Conservation (phyloP, 2,329 filamentous ascomycete genomes). For the Venturia oleaginea region DNA sequence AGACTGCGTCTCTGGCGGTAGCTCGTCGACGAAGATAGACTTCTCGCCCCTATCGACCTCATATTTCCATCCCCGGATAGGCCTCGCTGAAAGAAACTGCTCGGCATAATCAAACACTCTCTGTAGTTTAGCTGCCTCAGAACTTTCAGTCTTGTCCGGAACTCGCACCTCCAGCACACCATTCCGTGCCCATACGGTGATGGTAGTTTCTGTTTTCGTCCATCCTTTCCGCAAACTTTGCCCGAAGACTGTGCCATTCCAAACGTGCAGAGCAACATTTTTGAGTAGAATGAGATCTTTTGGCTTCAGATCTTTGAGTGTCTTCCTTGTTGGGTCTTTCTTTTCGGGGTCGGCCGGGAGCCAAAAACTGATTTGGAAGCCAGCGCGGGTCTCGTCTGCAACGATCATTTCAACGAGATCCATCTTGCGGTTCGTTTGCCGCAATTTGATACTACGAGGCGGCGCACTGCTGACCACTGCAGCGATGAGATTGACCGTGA, state of each 20-base stretch:
- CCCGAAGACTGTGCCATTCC: conserved; percentile 70
- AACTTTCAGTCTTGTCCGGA: neutral
- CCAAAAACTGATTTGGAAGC: conserved; percentile 82
- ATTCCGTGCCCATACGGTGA: neutral
- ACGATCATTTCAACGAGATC: conserved; percentile 70
- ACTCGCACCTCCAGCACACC: neutral
- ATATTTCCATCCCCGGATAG: neutral
- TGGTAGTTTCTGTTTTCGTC: conserved; percentile 5
- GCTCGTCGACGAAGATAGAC: neutral
- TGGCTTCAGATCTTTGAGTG: conserved; percentile 44
- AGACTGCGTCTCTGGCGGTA: conserved; percentile 23
- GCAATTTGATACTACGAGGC: conserved; percentile 58
- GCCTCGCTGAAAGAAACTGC: neutral
- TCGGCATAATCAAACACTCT: neutral
- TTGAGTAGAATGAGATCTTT: conserved; percentile 73
- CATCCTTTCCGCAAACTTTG: conserved; percentile 53
- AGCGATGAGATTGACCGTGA: conserved; percentile 74
- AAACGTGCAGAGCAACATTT: conserved; percentile 70
- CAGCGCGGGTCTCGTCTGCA: conserved; percentile 74
- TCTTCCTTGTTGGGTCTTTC: conserved; percentile 26
- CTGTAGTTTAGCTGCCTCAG: neutral
- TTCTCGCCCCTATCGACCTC: neutral
- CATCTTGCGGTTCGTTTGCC: conserved; percentile 40
- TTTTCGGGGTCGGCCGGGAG: conserved; percentile 35
- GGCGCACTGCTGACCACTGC: conserved; percentile 65